phyloP scores from a whole-genome alignment of 148 eudicot genomes.

The Camellia japonica region DNA sequence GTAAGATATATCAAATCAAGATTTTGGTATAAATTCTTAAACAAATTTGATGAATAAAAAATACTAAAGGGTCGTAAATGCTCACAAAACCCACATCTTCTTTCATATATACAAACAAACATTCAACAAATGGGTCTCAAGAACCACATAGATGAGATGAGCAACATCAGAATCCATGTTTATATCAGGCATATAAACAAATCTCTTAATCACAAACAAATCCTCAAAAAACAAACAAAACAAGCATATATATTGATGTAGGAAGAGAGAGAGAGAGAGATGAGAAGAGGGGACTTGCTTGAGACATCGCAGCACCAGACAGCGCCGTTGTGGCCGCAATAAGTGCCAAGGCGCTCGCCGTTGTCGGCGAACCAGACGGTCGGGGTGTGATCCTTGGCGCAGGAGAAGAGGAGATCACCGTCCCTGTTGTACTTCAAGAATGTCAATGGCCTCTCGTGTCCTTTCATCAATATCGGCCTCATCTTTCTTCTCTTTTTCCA shows the following conservation, averaged over 20 bases:
- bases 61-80: too few species aligned
- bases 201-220: too few species aligned
- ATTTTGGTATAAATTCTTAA: too few species aligned
- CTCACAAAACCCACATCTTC: too few species aligned
- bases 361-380: constrained; percentile 69
- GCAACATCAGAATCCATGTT: too few species aligned
- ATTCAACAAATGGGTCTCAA: too few species aligned
- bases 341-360: constrained; percentile 86
- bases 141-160: too few species aligned
- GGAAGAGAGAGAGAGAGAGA: background rate
- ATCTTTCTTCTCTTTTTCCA: constrained; percentile 22
- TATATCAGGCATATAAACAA: too few species aligned
- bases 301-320: constrained; percentile 93
- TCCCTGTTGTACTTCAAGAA: constrained; percentile 82
- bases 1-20: too few species aligned
- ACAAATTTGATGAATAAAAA: too few species aligned
- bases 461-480: constrained; percentile 99
- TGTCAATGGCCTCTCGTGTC: constrained; percentile 94
- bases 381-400: constrained; percentile 68
- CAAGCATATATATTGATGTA: background rate
- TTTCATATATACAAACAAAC: too few species aligned
- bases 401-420: constrained; percentile 66
- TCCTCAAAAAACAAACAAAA: background rate
- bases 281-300: constrained; percentile 26
- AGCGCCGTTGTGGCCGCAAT: constrained; percentile 93